These are phyloP conservation scores for Yarrowia divulgata DNA, from an alignment of 805 yeast species.

Conservation along the genomic window DNA sequence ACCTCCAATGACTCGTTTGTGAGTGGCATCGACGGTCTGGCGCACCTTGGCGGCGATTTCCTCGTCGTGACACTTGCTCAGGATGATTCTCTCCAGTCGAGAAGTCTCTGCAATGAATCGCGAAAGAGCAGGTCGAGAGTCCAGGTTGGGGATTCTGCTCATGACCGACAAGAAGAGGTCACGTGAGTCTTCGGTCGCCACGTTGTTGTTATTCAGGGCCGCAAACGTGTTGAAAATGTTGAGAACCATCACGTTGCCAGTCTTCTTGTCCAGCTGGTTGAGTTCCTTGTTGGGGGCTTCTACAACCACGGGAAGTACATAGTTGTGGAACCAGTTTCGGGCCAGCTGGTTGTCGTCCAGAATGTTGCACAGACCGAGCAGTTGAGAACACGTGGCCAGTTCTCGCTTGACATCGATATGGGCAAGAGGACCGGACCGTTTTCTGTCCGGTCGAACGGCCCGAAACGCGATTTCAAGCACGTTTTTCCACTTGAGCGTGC, in stretches of 20 bases:
- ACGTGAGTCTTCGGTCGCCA: conserved; percentile 11
- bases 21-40: not conserved
- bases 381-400: not conserved
- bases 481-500: conserved; percentile 14
- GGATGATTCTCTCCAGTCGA: conserved; percentile 15
- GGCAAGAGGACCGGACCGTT: not conserved
- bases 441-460: conserved; percentile 15
- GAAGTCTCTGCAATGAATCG: conserved; percentile 12
- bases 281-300: conserved; percentile 12
- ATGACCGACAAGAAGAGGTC: conserved; percentile 6
- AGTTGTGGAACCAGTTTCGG: conserved; percentile 31
- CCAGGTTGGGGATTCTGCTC: conserved; percentile 7
- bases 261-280: conserved; percentile 1
- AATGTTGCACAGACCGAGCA: not conserved
- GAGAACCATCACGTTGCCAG: not conserved
- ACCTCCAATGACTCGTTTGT: conserved; percentile 20
- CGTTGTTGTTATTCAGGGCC: not conserved
- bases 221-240: conserved; percentile 19
- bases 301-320: conserved; percentile 9
- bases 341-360: conserved; percentile 8
- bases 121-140: not conserved
- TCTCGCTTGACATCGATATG: conserved; percentile 14
- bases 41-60: not conserved
- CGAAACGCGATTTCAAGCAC: conserved; percentile 15
- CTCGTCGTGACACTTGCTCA: not conserved